Percentiles rank a stretch among this genome's conserved stretches.
These are phyloP conservation scores for Glonium stellatum DNA, from an alignment of 495 filamentous ascomycete species.

Conservation along the genomic window DNA sequence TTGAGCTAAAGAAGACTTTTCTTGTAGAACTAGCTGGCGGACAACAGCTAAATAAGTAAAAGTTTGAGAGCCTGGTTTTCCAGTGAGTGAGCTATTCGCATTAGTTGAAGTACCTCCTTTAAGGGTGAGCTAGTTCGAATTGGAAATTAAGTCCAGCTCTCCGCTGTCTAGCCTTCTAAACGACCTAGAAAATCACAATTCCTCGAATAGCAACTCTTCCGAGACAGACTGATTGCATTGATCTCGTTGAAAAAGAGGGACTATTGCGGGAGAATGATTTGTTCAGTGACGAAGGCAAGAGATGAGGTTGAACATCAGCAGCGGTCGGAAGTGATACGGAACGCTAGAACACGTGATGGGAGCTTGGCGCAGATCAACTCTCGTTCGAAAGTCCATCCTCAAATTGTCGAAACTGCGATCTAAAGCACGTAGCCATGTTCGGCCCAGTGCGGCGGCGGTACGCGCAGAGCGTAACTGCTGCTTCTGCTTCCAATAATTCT, in stretches of 20 bases:
- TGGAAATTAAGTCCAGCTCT: neutral
- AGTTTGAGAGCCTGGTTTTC: neutral
- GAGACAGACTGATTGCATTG: too few species aligned
- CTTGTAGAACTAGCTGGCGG: neutral
- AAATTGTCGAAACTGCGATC: neutral
- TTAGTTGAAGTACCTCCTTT: neutral
- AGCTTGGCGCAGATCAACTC: neutral
- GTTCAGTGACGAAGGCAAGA: too few species aligned
- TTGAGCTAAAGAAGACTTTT: too few species aligned
- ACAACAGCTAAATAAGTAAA: neutral
- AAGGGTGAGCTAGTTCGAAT: neutral
- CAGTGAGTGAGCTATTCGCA: neutral
- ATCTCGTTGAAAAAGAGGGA: too few species aligned
- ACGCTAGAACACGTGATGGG: neutral
- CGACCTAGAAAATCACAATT: neutral
- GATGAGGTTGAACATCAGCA: too few species aligned
- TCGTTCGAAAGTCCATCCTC: neutral
- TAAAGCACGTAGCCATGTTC: slow-evolving; percentile 13
- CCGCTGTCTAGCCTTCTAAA: neutral
- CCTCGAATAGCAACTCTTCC: too few species aligned
- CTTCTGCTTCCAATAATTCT: slow-evolving; percentile 23
- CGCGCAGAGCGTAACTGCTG: neutral
- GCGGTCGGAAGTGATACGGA: too few species aligned
- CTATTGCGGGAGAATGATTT: too few species aligned
- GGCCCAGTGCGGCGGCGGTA: slow-evolving; percentile 19